A percentile compares a stretch with the other conserved stretches of the same genome.
These are phyloP conservation scores for Boletus tomentosulus DNA, from an alignment of 768 basidiomycete species.

Conservation along the genomic window DNA sequence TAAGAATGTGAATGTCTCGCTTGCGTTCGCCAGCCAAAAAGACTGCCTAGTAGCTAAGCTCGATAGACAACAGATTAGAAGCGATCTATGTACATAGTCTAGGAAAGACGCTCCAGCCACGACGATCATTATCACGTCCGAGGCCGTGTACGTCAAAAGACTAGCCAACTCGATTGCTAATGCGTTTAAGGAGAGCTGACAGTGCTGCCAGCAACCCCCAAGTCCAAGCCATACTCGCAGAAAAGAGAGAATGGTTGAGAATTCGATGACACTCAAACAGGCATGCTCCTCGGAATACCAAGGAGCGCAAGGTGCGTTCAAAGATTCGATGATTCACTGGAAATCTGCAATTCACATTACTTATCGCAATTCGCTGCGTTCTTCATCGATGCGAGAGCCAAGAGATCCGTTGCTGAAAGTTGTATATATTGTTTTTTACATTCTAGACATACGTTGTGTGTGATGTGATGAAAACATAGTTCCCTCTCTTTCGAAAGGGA, in stretches of 20 bases:
- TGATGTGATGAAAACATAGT: constrained; percentile 4
- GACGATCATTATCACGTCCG: constrained; percentile 54
- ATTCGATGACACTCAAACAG: constrained; percentile 72
- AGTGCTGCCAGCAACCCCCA: constrained; percentile 7
- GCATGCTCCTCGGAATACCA: constrained; percentile 72
- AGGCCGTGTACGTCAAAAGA: constrained; percentile 1
- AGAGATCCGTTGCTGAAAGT: constrained; percentile 66
- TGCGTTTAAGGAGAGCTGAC: constrained; percentile 14
- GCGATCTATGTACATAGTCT: neutral
- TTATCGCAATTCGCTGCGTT: constrained; percentile 77
- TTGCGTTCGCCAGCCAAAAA: neutral
- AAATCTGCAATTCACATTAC: constrained; percentile 67
- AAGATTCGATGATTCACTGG: constrained; percentile 74
- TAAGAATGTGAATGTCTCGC: no score
- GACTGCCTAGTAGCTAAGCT: neutral
- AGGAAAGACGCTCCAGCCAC: constrained; percentile 10
- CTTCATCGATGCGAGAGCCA: constrained; percentile 80
- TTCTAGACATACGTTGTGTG: constrained; percentile 28
- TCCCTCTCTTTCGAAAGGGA: neutral
- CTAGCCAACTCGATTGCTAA: constrained; percentile 1
- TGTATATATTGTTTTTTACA: constrained; percentile 19
- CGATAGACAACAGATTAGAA: neutral
- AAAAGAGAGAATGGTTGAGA: constrained; percentile 36
- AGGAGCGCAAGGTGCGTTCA: constrained; percentile 77
- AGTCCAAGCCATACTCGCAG: constrained; percentile 5